These are phyloP conservation scores for Mikania micrantha DNA, from an alignment of 129 eudicot genomes.

Conservation along the genomic window DNA sequence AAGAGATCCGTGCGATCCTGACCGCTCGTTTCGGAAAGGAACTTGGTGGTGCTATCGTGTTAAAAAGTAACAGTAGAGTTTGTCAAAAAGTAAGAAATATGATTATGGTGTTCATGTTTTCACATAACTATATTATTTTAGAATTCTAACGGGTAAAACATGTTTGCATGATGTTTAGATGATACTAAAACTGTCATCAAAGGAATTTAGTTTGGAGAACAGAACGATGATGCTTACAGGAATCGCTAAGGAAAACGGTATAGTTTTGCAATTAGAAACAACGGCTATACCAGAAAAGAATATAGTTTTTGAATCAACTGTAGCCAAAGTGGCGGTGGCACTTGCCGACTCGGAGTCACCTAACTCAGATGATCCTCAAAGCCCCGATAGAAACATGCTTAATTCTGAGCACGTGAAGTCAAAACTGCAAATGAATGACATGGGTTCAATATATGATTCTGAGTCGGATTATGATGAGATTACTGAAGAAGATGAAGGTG, in stretches of 20 bases:
- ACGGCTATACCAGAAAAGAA: slow-evolving; percentile 17
- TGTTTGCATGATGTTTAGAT: slow-evolving; percentile 34
- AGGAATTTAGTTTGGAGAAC: slow-evolving; percentile 54
- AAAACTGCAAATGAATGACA: slow-evolving; percentile 6
- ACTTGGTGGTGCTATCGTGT: slow-evolving; percentile 45
- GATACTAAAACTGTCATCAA: slow-evolving; percentile 70
- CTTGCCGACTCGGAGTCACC: slow-evolving; percentile 47
- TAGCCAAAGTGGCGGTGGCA: slow-evolving; percentile 78
- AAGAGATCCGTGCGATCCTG: slow-evolving; percentile 56
- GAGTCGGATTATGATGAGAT: slow-evolving; percentile 32
- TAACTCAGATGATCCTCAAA: slow-evolving; percentile 32
- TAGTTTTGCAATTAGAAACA: slow-evolving; percentile 37
- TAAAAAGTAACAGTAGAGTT: slow-evolving; percentile 58
- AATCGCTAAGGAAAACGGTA: slow-evolving; percentile 60
- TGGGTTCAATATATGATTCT: slow-evolving; percentile 20
- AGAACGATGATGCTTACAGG: slow-evolving; percentile 48
- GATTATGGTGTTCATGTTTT: neutral
- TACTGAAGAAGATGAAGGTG: slow-evolving; percentile 10
- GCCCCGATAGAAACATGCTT: slow-evolving; percentile 8
- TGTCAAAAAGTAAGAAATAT: slow-evolving; percentile 36
- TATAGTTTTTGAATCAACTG: slow-evolving; percentile 61
- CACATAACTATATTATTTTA: neutral
- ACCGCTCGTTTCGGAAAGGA: slow-evolving; percentile 60
- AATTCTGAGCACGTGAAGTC: slow-evolving; percentile 11
- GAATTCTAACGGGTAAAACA: neutral